These are phyloP conservation scores for Daldinia loculata DNA, from an alignment of 495 filamentous ascomycete species.

Conservation along the genomic window DNA sequence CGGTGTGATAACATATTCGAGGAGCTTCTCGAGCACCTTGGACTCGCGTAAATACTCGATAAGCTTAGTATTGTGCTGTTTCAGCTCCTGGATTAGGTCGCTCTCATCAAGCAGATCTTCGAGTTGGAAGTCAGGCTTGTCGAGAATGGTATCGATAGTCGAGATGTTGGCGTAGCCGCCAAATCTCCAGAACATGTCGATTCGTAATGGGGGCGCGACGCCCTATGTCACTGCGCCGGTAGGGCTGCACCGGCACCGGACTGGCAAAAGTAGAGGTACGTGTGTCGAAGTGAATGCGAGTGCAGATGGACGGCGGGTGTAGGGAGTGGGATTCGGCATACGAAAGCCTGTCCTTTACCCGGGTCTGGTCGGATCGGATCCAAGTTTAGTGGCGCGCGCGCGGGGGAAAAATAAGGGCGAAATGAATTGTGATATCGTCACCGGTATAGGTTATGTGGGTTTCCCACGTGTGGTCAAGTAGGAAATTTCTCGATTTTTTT, in stretches of 20 bases:
- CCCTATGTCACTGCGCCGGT: constrained; percentile 54
- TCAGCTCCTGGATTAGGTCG: constrained; percentile 95
- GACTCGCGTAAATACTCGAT: constrained; percentile 94
- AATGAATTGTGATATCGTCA: constrained; percentile 24
- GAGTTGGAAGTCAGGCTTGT: constrained; percentile 91
- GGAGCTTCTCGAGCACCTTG: constrained; percentile 82
- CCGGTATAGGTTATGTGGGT: constrained; percentile 17
- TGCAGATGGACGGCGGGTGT: constrained; percentile 6
- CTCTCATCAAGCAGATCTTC: constrained; percentile 96
- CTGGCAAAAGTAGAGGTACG: background rate
- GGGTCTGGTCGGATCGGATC: constrained; percentile 9
- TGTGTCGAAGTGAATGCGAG: background rate
- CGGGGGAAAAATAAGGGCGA: constrained; percentile 5
- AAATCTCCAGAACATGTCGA: constrained; percentile 98
- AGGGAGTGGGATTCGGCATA: constrained; percentile 29
- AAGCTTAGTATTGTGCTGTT: constrained; percentile 97
- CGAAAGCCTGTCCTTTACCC: constrained; percentile 15
- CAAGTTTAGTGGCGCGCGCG: background rate
- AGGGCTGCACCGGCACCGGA: constrained; percentile 31
- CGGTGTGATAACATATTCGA: constrained; percentile 90
- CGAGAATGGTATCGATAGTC: constrained; percentile 93
- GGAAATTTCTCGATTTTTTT: constrained; percentile 11
- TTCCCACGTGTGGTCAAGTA: constrained; percentile 4
- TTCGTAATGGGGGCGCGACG: constrained; percentile 24
- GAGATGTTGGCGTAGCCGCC: constrained; percentile 98